Evolutionary conservation across 106 monocot species (phyloP).

Genomic region (Acorus gramineus): DNA sequence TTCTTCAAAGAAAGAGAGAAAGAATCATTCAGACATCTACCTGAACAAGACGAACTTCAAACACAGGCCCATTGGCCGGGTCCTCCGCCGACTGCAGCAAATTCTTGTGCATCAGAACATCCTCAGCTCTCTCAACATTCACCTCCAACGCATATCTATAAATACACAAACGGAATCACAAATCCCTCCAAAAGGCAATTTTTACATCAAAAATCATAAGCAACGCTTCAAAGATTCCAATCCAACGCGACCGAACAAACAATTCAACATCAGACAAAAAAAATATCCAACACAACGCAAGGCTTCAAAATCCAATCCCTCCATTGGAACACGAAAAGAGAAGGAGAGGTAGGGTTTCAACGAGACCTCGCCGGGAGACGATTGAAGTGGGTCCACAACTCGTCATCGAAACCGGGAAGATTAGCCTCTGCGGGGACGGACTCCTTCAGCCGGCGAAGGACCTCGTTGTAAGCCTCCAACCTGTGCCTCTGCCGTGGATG

Average conservation of each 20-base stretch:
- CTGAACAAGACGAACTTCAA: conserved; percentile 71
- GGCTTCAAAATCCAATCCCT: neutral
- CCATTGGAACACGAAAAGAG: neutral
- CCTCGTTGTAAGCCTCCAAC: conserved; percentile 59
- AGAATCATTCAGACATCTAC: conserved; percentile 13
- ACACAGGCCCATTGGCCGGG: conserved; percentile 41
- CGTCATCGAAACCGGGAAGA: conserved; percentile 50
- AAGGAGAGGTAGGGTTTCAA: neutral
- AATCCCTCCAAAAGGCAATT: neutral
- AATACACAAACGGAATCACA: neutral
- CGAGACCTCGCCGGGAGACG: conserved; percentile 67
- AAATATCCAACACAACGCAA: neutral
- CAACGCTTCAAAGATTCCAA: no score
- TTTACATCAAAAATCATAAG: neutral
- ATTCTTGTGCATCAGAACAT: conserved; percentile 64
- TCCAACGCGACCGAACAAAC: neutral
- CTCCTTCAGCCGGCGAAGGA: conserved; percentile 48
- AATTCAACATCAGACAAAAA: neutral
- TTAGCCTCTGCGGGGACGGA: conserved; percentile 18
- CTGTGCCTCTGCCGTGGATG: conserved; percentile 34
- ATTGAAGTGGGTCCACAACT: conserved; percentile 82
- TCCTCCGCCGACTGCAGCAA: conserved; percentile 59
- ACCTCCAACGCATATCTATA: conserved; percentile 80
- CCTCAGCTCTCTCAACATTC: conserved; percentile 81
- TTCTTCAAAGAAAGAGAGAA: no score